These are phyloP conservation scores for Fonsecaea nubica DNA, from an alignment of 2,329 filamentous ascomycete genomes.

Conservation along the genomic window DNA sequence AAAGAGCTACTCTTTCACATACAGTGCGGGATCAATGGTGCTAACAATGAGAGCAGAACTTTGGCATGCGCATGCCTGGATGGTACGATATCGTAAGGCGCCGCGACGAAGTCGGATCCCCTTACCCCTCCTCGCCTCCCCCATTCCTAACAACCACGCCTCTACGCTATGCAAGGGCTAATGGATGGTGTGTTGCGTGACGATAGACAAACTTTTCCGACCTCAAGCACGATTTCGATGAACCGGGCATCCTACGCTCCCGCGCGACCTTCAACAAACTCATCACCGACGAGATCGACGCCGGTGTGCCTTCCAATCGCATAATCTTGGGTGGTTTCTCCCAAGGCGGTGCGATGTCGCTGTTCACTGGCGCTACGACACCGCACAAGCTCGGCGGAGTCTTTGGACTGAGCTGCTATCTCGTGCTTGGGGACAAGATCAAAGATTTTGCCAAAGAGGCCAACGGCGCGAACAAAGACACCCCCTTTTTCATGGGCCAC, in stretches of 20 bases:
- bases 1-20: neutral
- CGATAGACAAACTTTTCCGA: constrained; percentile 51
- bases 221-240: constrained; percentile 54
- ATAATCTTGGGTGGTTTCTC: constrained; percentile 74
- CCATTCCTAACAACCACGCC: neutral
- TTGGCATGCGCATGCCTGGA: constrained; percentile 36
- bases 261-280: constrained; percentile 78
- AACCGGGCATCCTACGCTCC: constrained; percentile 74
- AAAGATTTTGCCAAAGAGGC: constrained; percentile 61
- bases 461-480: constrained; percentile 70
- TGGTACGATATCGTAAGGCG: constrained; percentile 58
- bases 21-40: neutral
- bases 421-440: constrained; percentile 72
- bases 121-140: constrained; percentile 1
- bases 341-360: constrained; percentile 84
- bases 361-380: constrained; percentile 79
- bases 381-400: constrained; percentile 82
- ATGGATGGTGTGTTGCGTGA: neutral
- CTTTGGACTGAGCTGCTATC: constrained; percentile 81
- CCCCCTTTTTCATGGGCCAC: constrained; percentile 87
- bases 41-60: constrained; percentile 35
- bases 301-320: constrained; percentile 79
- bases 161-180: constrained; percentile 2
- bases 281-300: constrained; percentile 78
- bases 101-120: constrained; percentile 46